Base-by-base conservation (phyloP, 441 rosid genomes). In the Aquilaria agallochum region DNA sequence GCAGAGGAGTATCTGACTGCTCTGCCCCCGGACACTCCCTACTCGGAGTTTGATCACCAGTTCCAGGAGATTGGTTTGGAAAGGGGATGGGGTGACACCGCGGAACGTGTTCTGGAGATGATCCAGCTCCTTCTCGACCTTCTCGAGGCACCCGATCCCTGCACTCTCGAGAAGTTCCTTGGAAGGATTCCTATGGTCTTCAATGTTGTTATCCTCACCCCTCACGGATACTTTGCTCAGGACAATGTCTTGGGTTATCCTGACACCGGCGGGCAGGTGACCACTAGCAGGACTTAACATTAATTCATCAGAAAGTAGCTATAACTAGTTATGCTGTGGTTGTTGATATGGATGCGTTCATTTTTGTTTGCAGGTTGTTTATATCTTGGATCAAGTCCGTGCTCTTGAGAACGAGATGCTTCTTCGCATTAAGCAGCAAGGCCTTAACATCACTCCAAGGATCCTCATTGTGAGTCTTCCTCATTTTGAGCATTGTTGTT, bases 191-290 rank as follows among this genome's bases (percentile, higher is more conserved):
- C 98, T 12, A 87, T 94, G 96, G 98, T 90, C 11, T 83, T 86
- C 71, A 92, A 88, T 27, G 98, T 92, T 48, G 98, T 92, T 50
- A 86, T 92, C 61, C 86, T 89, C 74, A 70, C 98, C 11, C 98
- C 98, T 7, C 98, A 92, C 47, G 98, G 98, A 30, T 92, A 86
- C 86, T 92, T 92, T 56, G 98, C 98, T 31, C 98, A 93, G 52
- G 97, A 93, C 79, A 83, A 90, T 57, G 96, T 93, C 68, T 78
- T 94, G 75, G 99, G 99, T 3, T 94, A 91, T 78, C 99, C 99
- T 9, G 99, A 94, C 68, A 94, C 99, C 0, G 99, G 99, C 60
- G 99, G 99, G 70, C 99, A 94, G 93, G 97, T 90, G 53, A 66
- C 66, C 60, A 12, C 30, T 73, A 31, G 27, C 50, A 20, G 8